Percentiles rank a stretch among this genome's conserved stretches.
Conservation (phyloP, 192 early-diverging fungal species). For the Coemansia sp. region DNA sequence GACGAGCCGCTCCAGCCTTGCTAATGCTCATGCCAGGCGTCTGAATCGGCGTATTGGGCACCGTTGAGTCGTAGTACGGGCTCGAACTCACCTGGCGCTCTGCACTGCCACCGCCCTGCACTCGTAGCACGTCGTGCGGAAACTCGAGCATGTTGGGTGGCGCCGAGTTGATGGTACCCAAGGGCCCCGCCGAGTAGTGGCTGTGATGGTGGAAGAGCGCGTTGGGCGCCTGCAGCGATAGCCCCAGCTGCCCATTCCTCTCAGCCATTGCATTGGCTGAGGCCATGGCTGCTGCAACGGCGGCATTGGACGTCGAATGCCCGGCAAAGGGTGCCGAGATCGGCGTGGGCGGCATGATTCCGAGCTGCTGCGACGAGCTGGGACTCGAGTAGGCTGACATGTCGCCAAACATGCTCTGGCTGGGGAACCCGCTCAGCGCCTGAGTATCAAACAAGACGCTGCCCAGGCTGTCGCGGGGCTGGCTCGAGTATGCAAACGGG, state of each 20-base stretch:
- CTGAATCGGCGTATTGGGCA: background rate
- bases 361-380: conserved; percentile 11
- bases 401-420: background rate
- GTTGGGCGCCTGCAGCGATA: conserved; percentile 7
- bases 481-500: conserved; percentile 29
- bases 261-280: background rate
- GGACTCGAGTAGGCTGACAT: background rate
- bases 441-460: conserved; percentile 29
- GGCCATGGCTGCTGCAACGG: background rate
- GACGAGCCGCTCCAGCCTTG: conserved; percentile 1
- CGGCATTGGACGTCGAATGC: background rate
- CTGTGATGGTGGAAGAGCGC: background rate
- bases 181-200: background rate
- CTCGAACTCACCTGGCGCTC: background rate
- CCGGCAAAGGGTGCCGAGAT: conserved; percentile 20
- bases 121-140: conserved; percentile 15
- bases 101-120: background rate
- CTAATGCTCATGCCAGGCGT: background rate
- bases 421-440: conserved; percentile 9
- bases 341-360: conserved; percentile 30
- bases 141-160: conserved; percentile 49
- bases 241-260: background rate
- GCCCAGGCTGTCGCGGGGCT: conserved; percentile 19
- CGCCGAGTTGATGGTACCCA: conserved; percentile 31
- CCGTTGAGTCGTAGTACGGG: background rate